Percentiles rank a stretch among this genome's conserved stretches.
phyloP scores from a whole-genome alignment of 2,329 filamentous ascomycete species.

The Trichoderma harzianum region DNA sequence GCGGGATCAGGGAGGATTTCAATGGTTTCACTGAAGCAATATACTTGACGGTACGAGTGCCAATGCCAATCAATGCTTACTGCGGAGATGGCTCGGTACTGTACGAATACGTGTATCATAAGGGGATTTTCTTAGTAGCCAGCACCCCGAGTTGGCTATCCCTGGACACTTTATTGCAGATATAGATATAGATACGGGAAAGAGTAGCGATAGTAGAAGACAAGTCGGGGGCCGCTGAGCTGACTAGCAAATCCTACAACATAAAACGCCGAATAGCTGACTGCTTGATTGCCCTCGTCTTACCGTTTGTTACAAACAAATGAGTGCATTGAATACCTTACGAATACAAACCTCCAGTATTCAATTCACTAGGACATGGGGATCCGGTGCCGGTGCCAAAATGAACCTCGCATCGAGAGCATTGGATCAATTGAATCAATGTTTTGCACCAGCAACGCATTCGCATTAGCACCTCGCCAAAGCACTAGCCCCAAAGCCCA shows the following conservation, averaged over 20 bases:
- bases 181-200: neutral
- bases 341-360: neutral
- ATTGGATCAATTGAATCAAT: neutral
- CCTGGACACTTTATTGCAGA: neutral
- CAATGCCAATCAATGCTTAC: neutral
- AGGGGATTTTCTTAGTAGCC: neutral
- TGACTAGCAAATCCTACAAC: neutral
- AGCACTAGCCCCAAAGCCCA: neutral
- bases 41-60: neutral
- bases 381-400: neutral
- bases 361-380: neutral
- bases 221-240: neutral
- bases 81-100: neutral
- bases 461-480: neutral
- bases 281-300: neutral
- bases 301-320: neutral
- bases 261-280: neutral
- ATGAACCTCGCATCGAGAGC: neutral
- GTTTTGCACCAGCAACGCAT: constrained; percentile 1
- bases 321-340: neutral
- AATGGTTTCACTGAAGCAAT: neutral
- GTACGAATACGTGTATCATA: neutral
- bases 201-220: neutral
- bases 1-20: neutral
- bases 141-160: no score